Evolutionary conservation across 176 grass and related monocot genomes (phyloP).

Genomic region (Oropetium thomaeum): DNA sequence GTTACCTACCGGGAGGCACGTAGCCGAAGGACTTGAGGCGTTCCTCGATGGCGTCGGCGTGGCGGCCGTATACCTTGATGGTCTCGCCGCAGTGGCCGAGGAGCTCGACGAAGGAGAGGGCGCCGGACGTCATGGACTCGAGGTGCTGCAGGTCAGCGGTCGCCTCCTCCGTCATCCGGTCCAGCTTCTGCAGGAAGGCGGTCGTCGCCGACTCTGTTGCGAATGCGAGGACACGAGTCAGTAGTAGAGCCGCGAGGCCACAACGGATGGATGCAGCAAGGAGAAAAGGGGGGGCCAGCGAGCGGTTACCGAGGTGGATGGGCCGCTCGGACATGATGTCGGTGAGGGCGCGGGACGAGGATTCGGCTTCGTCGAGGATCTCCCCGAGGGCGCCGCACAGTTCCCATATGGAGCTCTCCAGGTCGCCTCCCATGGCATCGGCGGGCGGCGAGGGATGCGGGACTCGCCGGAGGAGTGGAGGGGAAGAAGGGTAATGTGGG

Average conservation of each 20-base stretch:
- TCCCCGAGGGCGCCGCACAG: conserved; percentile 56
- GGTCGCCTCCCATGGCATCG: background rate
- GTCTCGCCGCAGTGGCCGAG: conserved; percentile 81
- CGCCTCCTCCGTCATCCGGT: conserved; percentile 40
- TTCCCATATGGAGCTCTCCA: conserved; percentile 54
- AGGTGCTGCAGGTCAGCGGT: conserved; percentile 56
- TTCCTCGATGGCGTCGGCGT: conserved; percentile 49
- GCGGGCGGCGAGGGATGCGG: background rate
- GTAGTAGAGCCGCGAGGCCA: background rate
- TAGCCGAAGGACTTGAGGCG: conserved; percentile 62
- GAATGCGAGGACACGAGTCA: background rate
- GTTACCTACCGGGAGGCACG: conserved; percentile 41
- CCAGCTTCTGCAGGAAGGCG: conserved; percentile 65
- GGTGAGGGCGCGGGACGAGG: conserved; percentile 61
- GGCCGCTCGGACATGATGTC: conserved; percentile 60
- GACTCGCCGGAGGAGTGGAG: conserved; percentile 26
- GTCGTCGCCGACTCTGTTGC: conserved; percentile 64
- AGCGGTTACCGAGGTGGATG: conserved; percentile 54
- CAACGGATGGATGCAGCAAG: background rate
- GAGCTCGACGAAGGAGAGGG: conserved; percentile 86
- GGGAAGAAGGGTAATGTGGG: background rate
- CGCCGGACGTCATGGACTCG: conserved; percentile 70
- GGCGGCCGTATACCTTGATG: conserved; percentile 49
- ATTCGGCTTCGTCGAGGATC: conserved; percentile 54
- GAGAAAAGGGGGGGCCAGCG: background rate